Evolutionary conservation across 352 stramenopile genomes (phyloP).

Genomic region (Globisporangium mamillatum): DNA sequence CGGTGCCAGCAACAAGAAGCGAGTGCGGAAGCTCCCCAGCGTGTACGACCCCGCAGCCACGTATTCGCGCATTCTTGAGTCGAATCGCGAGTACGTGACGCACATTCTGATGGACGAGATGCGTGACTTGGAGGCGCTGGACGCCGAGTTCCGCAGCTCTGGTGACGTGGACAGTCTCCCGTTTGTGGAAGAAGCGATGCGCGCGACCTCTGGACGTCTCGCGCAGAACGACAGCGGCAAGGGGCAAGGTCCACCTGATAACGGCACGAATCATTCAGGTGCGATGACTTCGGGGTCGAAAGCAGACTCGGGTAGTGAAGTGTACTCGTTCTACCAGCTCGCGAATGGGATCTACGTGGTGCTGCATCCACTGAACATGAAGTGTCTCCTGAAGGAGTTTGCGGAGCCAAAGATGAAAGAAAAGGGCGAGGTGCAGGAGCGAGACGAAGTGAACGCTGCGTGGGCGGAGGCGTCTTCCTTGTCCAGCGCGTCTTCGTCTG

Average conservation of each 20-base stretch:
- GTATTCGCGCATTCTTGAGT: slow-evolving; percentile 74
- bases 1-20: slow-evolving; percentile 21
- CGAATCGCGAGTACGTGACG: slow-evolving; percentile 59
- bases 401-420: slow-evolving; percentile 30
- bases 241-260: background rate
- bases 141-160: slow-evolving; percentile 65
- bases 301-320: slow-evolving; percentile 2
- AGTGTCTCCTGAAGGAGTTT: slow-evolving; percentile 82
- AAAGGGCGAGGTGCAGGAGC: slow-evolving; percentile 22
- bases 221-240: slow-evolving; percentile 28
- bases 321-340: slow-evolving; percentile 88
- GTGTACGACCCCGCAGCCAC: slow-evolving; percentile 64
- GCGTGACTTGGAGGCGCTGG: slow-evolving; percentile 64
- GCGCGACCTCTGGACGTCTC: slow-evolving; percentile 59
- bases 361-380: slow-evolving; percentile 88
- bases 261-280: background rate
- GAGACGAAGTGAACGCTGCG: slow-evolving; percentile 25
- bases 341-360: slow-evolving; percentile 85
- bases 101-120: slow-evolving; percentile 63
- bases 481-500: slow-evolving; percentile 6
- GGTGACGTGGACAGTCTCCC: slow-evolving; percentile 73
- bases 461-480: slow-evolving; percentile 29
- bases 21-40: slow-evolving; percentile 48
- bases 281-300: background rate
- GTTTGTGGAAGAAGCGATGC: slow-evolving; percentile 80